Evolutionary conservation across 345 rosid species (phyloP).

Genomic region (Pistacia atlantica): DNA sequence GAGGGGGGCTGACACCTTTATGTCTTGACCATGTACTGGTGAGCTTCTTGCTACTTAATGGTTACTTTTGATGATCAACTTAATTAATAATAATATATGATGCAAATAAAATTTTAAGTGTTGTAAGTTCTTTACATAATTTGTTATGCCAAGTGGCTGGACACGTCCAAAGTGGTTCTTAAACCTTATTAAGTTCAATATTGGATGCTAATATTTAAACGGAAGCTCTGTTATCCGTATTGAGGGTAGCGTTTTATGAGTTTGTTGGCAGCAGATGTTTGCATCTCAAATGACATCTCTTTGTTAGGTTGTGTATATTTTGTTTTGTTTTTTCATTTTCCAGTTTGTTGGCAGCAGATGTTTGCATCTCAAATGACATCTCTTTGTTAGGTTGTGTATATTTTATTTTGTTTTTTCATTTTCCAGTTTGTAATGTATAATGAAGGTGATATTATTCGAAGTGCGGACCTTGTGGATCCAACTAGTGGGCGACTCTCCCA

Average conservation of each 20-base stretch:
- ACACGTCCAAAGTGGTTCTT: neutral
- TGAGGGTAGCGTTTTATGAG: neutral
- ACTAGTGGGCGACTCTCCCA: constrained; percentile 56
- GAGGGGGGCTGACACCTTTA: constrained; percentile 79
- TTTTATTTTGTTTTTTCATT: constrained; percentile 7
- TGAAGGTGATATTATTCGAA: constrained; percentile 73
- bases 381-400: neutral
- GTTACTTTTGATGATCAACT: neutral
- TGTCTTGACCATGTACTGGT: constrained; percentile 86
- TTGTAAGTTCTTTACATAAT: neutral
- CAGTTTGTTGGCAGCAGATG: constrained; percentile 36
- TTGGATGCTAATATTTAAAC: neutral
- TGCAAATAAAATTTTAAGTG: neutral
- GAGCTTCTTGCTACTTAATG: constrained; percentile 32
- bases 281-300: neutral
- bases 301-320: neutral
- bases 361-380: too few relatives aligned
- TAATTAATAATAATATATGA: neutral
- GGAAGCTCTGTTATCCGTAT: neutral
- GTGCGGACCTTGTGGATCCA: constrained; percentile 52
- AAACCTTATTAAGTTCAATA: neutral
- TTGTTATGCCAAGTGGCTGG: too few relatives aligned
- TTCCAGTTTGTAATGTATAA: constrained; percentile 70
- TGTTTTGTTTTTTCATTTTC: constrained; percentile 20
- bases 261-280: too few relatives aligned